A percentile compares a stretch with the other conserved stretches of the same genome.
phyloP scores from a whole-genome alignment of 306 rosid species.

The Castanopsis chinensis region DNA sequence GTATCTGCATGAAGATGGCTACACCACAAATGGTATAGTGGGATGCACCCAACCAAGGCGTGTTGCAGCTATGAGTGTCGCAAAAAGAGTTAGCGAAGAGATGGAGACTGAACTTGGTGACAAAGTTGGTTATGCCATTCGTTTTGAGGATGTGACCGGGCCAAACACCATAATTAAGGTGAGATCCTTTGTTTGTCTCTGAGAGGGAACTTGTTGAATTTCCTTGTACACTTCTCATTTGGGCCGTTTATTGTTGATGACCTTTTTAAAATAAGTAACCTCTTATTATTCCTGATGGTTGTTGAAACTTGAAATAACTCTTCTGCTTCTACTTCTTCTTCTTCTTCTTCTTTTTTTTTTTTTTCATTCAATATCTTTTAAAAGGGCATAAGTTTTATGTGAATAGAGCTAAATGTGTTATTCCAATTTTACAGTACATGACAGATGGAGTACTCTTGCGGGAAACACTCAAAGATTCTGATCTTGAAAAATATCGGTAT shows the following conservation, averaged over 20 bases:
- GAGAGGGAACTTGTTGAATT: neutral
- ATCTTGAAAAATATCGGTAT: slow-evolving; percentile 93
- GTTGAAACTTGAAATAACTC: neutral
- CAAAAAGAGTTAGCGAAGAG: slow-evolving; percentile 99
- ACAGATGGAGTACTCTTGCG: slow-evolving; percentile 98
- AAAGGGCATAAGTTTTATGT: neutral
- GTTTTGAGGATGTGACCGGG: slow-evolving; percentile 97
- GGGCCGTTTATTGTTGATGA: neutral
- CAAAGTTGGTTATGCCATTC: slow-evolving; percentile 95
- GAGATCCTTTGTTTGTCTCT: slow-evolving; percentile 1
- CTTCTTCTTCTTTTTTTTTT: too few species aligned
- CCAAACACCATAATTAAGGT: slow-evolving; percentile 90
- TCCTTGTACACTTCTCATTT: neutral
- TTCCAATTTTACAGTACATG: slow-evolving; percentile 76
- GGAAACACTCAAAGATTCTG: slow-evolving; percentile 95
- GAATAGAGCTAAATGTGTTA: slow-evolving; percentile 4
- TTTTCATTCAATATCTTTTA: too few species aligned
- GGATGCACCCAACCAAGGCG: slow-evolving; percentile 99
- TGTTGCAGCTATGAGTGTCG: slow-evolving; percentile 99
- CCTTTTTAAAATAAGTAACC: neutral
- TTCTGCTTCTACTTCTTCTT: neutral
- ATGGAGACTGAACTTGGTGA: slow-evolving; percentile 95
- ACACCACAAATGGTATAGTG: slow-evolving; percentile 66
- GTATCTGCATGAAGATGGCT: slow-evolving; percentile 96
- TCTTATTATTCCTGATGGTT: slow-evolving; percentile 2